Evolutionary conservation across 331 rosid species (phyloP), one percentile per base, ranked within the genome.

Genomic region (Malus hybrid): DNA sequence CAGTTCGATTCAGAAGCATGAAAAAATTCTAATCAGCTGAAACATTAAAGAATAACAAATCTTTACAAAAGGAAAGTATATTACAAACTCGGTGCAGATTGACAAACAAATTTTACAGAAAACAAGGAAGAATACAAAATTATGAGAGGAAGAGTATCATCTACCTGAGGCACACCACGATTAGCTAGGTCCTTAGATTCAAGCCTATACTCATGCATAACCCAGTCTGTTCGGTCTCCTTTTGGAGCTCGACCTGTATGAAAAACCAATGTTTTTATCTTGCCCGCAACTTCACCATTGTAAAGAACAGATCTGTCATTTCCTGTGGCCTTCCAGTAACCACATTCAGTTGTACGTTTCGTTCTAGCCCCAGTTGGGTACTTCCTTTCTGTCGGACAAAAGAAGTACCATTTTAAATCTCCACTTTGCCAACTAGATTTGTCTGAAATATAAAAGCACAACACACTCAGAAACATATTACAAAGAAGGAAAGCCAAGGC

Each of bases 281-380:
- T 76, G 27, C 97, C 97, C 5, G 85, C 96, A 16, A 75, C 71
- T 22, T 60, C 82, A 62, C 66, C 65, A 4, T 76, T 65, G 42
- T 83, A 28, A 19, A 0, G 27, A 28, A 91, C 84, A 66, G 71
- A 48, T 76, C 88, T 91, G 76, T 87, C 98, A 10, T 32, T 83
- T 79, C 98, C 97, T 0, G 93, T 89, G 65, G 87, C 67, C 80
- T 93, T 93, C 98, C 98, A 91, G 72, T 24, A 83, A 46, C 98
- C 97, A 76, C 52, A 27, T 48, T 88, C 80, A 1, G 93, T 89
- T 16, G 86, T 79, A 11, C 96, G 90, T 7, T 87, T 89, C 76
- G 82, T 62, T 84, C 92, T 90, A 24, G 5, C 71, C 48, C 97
- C 96, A 55, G 79, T 83, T 15, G 89, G 79, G 78, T 89, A 88